These are phyloP conservation scores for Punica granatum DNA, from an alignment of 345 rosid species.

Conservation along the genomic window DNA sequence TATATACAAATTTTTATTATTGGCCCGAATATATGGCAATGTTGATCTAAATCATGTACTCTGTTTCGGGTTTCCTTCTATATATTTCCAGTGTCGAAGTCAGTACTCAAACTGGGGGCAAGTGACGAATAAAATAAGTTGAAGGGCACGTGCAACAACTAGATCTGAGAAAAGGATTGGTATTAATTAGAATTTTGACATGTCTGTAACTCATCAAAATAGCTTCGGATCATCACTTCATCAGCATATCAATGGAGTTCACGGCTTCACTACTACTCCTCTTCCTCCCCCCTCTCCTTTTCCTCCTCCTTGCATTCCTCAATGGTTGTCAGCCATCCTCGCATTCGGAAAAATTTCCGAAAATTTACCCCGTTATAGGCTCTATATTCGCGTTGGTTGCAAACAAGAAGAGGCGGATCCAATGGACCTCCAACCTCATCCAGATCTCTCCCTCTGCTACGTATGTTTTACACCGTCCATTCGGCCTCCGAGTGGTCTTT, in stretches of 20 bases:
- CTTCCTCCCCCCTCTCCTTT: constrained; percentile 2
- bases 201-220: neutral
- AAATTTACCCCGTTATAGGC: constrained; percentile 44
- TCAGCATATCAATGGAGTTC: neutral
- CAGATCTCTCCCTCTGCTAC: constrained; percentile 39
- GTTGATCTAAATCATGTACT: too few relatives aligned
- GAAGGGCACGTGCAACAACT: too few relatives aligned
- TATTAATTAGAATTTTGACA: too few relatives aligned
- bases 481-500: constrained; percentile 20
- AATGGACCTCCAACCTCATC: constrained; percentile 41
- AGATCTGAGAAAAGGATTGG: too few relatives aligned
- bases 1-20: too few relatives aligned
- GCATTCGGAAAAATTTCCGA: constrained; percentile 14
- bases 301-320: neutral
- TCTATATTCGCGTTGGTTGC: constrained; percentile 17
- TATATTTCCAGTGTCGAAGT: too few relatives aligned
- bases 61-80: too few relatives aligned
- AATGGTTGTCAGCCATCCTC: neutral
- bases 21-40: too few relatives aligned
- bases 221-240: neutral
- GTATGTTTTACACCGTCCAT: constrained; percentile 21
- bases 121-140: too few relatives aligned
- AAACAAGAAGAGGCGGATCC: constrained; percentile 27
- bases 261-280: neutral
- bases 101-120: too few relatives aligned